A percentile compares a stretch with the other conserved stretches of the same genome.
These are phyloP conservation scores for Suillus decipiens DNA, from an alignment of 768 basidiomycete species.

Conservation along the genomic window DNA sequence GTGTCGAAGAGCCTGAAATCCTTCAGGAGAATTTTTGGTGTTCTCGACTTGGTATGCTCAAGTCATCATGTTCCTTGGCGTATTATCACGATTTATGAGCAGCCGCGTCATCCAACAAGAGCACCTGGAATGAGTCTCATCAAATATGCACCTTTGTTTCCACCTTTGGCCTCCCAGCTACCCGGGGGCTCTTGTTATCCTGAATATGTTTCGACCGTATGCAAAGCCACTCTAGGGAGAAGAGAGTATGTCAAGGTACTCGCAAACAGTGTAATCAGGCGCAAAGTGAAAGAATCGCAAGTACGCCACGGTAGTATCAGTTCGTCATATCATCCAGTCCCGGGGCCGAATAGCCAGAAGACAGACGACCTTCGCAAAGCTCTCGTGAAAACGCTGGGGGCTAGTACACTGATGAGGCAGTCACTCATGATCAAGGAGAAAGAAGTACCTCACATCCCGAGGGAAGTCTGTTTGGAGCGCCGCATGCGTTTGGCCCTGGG, in stretches of 20 bases:
- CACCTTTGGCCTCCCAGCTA: constrained; percentile 23
- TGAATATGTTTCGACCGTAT: background rate
- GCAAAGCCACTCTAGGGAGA: constrained; percentile 14
- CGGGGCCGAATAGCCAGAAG: background rate
- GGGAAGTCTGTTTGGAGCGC: constrained; percentile 11
- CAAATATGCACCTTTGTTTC: constrained; percentile 17
- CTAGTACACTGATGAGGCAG: constrained; percentile 14
- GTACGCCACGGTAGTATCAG: background rate
- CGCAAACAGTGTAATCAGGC: constrained; percentile 22
- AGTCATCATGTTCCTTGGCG: background rate
- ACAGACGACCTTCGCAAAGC: background rate
- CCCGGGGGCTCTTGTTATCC: background rate
- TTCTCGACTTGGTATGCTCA: background rate
- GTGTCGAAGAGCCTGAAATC: background rate
- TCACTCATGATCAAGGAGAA: constrained; percentile 10
- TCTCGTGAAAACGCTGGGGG: constrained; percentile 8
- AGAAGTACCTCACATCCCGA: constrained; percentile 14
- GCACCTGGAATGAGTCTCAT: constrained; percentile 21
- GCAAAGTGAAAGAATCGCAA: constrained; percentile 18
- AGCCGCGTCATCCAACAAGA: constrained; percentile 19
- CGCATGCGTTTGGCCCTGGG: constrained; percentile 14
- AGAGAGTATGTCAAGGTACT: constrained; percentile 23
- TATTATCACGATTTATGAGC: background rate
- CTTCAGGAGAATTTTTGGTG: background rate
- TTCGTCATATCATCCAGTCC: too few species aligned